phyloP scores from a whole-genome alignment of 2,329 filamentous ascomycete species.

The Hymenoscyphus infarciens region DNA sequence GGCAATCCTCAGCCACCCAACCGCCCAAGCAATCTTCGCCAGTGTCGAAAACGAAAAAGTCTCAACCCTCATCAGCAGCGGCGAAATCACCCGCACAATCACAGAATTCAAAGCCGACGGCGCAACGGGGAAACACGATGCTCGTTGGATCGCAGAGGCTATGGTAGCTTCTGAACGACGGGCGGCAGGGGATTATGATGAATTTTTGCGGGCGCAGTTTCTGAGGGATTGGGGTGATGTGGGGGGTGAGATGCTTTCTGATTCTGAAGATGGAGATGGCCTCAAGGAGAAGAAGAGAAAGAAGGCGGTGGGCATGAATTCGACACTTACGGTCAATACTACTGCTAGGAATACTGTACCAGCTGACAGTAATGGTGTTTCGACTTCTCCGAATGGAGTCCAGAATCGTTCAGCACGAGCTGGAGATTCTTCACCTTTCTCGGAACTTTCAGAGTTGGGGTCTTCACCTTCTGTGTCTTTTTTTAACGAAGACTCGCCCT shows the following conservation, averaged over 20 bases:
- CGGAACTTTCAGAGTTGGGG: not conserved
- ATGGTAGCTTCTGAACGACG: conserved; percentile 49
- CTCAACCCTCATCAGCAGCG: not conserved
- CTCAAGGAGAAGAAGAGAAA: not conserved
- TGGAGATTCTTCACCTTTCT: not conserved
- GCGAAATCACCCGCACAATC: not conserved
- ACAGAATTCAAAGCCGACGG: conserved; percentile 53
- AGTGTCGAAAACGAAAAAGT: not conserved
- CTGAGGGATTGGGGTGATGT: conserved; percentile 30
- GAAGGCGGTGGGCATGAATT: not conserved
- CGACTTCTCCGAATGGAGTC: not conserved
- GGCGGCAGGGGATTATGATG: conserved; percentile 52
- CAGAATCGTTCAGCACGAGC: not conserved
- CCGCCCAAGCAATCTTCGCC: conserved; percentile 30
- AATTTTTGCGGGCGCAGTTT: conserved; percentile 50
- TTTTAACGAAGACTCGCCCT: not conserved
- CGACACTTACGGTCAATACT: not conserved
- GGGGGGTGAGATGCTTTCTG: conserved; percentile 9
- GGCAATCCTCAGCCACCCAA: conserved; percentile 41
- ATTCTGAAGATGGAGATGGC: conserved; percentile 2
- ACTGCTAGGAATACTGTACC: not conserved
- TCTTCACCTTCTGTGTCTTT: not conserved
- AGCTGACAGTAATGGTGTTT: not conserved
- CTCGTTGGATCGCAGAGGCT: conserved; percentile 54
- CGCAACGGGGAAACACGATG: conserved; percentile 50